These are phyloP conservation scores for Zasmidium citrigriseum DNA, from an alignment of 2,329 filamentous ascomycete genomes.

Conservation along the genomic window DNA sequence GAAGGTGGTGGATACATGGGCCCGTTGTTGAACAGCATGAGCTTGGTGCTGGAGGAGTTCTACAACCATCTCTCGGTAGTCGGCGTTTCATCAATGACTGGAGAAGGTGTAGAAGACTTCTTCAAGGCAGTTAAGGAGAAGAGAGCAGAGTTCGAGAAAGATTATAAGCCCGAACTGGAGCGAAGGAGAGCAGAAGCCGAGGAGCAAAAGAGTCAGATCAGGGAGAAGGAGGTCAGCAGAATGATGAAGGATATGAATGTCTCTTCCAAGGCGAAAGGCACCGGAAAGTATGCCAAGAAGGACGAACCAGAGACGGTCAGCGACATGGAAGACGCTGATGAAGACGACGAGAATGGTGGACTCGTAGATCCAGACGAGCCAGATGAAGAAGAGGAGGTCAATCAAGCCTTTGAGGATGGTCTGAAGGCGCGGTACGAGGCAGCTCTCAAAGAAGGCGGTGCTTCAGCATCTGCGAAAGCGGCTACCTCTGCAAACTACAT, in stretches of 20 bases:
- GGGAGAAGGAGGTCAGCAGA: slow-evolving; percentile 82
- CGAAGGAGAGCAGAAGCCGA: slow-evolving; percentile 74
- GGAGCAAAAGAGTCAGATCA: slow-evolving; percentile 67
- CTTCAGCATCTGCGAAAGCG: slow-evolving; percentile 12
- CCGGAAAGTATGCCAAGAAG: slow-evolving; percentile 37
- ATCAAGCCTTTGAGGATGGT: slow-evolving; percentile 62
- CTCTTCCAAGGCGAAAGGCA: slow-evolving; percentile 41
- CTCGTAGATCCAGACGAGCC: slow-evolving; percentile 55
- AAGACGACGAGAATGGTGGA: slow-evolving; percentile 43
- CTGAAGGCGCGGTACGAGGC: slow-evolving; percentile 76
- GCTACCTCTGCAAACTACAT: slow-evolving; percentile 23
- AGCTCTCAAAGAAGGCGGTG: slow-evolving; percentile 55
- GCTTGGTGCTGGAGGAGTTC: slow-evolving; percentile 94
- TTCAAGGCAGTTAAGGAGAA: slow-evolving; percentile 88
- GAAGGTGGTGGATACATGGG: slow-evolving; percentile 92
- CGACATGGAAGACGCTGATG: slow-evolving; percentile 55
- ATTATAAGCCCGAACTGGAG: slow-evolving; percentile 92
- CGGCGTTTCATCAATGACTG: slow-evolving; percentile 89
- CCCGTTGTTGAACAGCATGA: slow-evolving; percentile 95
- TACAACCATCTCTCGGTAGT: slow-evolving; percentile 93
- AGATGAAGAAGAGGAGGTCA: slow-evolving; percentile 57
- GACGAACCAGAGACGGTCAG: slow-evolving; percentile 54
- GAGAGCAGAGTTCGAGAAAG: slow-evolving; percentile 79
- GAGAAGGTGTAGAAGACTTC: slow-evolving; percentile 88
- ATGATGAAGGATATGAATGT: slow-evolving; percentile 93